Conservation (phyloP, 306 rosid species). For the Casuarina equisetifolia region DNA sequence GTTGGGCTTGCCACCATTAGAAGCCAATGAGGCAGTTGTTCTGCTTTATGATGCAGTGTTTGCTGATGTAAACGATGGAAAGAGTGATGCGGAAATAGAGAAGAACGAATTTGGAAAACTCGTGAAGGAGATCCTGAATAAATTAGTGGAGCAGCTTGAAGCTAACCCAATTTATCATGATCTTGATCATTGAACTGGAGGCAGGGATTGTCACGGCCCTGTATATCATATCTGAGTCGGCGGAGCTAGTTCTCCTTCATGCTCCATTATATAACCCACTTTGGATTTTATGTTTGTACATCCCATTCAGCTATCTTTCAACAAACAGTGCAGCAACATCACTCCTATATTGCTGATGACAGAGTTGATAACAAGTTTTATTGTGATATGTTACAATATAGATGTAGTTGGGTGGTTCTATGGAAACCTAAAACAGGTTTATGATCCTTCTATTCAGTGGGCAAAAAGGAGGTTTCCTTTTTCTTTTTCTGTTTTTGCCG, state of each 20-base stretch:
- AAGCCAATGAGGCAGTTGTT: conserved; percentile 57
- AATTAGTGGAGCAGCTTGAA: conserved; percentile 80
- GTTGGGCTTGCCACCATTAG: conserved; percentile 60
- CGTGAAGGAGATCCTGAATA: conserved; percentile 54
- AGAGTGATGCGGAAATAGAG: conserved; percentile 33
- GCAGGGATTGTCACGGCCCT: conserved; percentile 5
- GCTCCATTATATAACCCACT: conserved; percentile 6
- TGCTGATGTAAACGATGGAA: conserved; percentile 45
- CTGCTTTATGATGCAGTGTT: conserved; percentile 72
- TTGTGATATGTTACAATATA: not conserved
- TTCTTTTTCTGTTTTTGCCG: too few relatives aligned
- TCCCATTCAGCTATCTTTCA: not conserved
- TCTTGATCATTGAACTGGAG: conserved; percentile 31
- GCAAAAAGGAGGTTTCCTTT: not conserved
- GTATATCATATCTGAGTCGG: conserved; percentile 17
- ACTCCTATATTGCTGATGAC: not conserved
- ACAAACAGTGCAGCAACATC: conserved; percentile 6
- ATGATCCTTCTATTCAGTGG: conserved; percentile 2
- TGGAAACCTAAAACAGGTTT: conserved; percentile 11
- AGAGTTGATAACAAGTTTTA: conserved; percentile 6
- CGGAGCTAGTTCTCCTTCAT: conserved; percentile 17
- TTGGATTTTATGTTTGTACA: conserved; percentile 14
- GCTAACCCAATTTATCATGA: conserved; percentile 68
- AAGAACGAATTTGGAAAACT: conserved; percentile 45
- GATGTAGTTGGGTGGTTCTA: not conserved